Conservation (phyloP, 177 flowering plant genomes). For the Telopea speciosissima region DNA sequence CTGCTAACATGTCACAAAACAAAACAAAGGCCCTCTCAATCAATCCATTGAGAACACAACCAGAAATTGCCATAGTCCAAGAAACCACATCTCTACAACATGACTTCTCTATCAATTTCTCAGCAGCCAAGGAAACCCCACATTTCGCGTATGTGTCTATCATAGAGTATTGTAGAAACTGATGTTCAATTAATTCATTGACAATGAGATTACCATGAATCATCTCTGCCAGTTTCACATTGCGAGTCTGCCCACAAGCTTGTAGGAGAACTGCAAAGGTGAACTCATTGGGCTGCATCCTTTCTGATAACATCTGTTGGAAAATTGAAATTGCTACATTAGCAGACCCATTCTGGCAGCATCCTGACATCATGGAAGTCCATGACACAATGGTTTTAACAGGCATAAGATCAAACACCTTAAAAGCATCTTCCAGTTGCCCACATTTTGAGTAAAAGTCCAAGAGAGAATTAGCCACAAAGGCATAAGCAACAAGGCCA, state of each 20-base stretch:
- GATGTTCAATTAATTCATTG: slow-evolving; percentile 8
- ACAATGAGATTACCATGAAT: slow-evolving; percentile 17
- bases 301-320: slow-evolving; percentile 16
- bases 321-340: slow-evolving; percentile 13
- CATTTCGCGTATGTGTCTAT: slow-evolving; percentile 22
- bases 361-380: slow-evolving; percentile 26
- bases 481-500: slow-evolving; percentile 11
- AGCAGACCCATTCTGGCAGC: slow-evolving; percentile 7
- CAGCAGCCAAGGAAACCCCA: slow-evolving; percentile 15
- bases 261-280: slow-evolving; percentile 20
- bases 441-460: slow-evolving; percentile 24
- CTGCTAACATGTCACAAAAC: slow-evolving; percentile 24
- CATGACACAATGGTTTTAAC: slow-evolving; percentile 29
- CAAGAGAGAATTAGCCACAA: slow-evolving; percentile 22
- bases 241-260: slow-evolving; percentile 18
- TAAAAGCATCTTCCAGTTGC: slow-evolving; percentile 7
- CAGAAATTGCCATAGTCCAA: slow-evolving; percentile 31
- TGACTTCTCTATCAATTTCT: slow-evolving; percentile 6
- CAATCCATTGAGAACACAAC: slow-evolving; percentile 11
- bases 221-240: slow-evolving; percentile 10
- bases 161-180: slow-evolving; percentile 20
- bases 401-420: slow-evolving; percentile 27
- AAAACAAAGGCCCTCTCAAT: slow-evolving; percentile 14
- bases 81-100: slow-evolving; percentile 26
- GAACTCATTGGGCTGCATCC: slow-evolving; percentile 24